Evolutionary conservation across 768 basidiomycete genomes (phyloP).

Genomic region (Steccherinum ochraceum): DNA sequence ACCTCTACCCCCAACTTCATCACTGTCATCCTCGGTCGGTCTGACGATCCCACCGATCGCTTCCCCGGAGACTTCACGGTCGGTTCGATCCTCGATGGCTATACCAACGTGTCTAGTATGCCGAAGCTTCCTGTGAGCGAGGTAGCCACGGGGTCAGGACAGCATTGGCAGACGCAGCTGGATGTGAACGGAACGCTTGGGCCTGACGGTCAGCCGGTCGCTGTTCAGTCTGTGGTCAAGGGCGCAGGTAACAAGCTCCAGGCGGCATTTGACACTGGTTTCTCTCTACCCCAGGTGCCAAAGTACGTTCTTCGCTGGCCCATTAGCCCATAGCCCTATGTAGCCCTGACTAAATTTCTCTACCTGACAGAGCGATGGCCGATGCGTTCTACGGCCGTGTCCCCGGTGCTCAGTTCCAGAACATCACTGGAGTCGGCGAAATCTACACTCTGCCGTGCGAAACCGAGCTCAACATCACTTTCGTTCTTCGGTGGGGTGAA

Average conservation of each 20-base stretch:
- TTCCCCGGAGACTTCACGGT: slow-evolving; percentile 26
- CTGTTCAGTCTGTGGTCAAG: slow-evolving; percentile 14
- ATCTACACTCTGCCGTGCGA: slow-evolving; percentile 29
- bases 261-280: slow-evolving; percentile 24
- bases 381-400: slow-evolving; percentile 30
- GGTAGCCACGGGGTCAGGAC: slow-evolving; percentile 12
- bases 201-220: slow-evolving; percentile 25
- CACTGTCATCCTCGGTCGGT: slow-evolving; percentile 24
- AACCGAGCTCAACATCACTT: slow-evolving; percentile 26
- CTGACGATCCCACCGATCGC: slow-evolving; percentile 21
- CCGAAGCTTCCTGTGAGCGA: slow-evolving; percentile 22
- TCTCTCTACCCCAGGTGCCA: slow-evolving; percentile 28
- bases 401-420: slow-evolving; percentile 22
- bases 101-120: slow-evolving; percentile 20
- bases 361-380: slow-evolving; percentile 17
- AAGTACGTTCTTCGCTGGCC: slow-evolving; percentile 15
- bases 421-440: slow-evolving; percentile 13
- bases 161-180: slow-evolving; percentile 27
- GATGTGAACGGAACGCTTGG: slow-evolving; percentile 28
- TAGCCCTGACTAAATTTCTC: too few relatives aligned
- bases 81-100: slow-evolving; percentile 20
- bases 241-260: slow-evolving; percentile 17
- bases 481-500: slow-evolving; percentile 26
- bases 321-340: too few relatives aligned
- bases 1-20: slow-evolving; percentile 24